These are phyloP conservation scores for Globisporangium cystogenes DNA, from an alignment of 352 stramenopile genomes.

Conservation along the genomic window DNA sequence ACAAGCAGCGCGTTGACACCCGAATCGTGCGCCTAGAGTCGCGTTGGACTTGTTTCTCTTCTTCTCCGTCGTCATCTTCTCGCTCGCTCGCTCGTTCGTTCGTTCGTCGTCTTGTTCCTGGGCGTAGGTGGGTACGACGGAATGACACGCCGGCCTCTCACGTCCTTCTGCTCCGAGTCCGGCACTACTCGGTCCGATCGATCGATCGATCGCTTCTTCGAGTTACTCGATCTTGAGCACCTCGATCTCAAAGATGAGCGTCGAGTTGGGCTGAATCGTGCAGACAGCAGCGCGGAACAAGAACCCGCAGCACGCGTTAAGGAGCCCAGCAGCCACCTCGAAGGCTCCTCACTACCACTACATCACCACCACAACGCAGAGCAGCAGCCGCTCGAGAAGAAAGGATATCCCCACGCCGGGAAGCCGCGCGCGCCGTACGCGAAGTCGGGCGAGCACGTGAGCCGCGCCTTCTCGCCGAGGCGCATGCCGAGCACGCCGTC, in stretches of 20 bases:
- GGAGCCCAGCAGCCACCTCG: not conserved
- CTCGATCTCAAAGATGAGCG: conserved; percentile 92
- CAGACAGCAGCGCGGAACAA: conserved; percentile 12
- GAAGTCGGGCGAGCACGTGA: conserved; percentile 94
- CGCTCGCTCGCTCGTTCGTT: not conserved
- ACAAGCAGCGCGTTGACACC: no score
- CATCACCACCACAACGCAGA: not conserved
- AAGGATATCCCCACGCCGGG: conserved; percentile 90
- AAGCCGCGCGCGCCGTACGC: conserved; percentile 93
- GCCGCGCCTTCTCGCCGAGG: conserved; percentile 86
- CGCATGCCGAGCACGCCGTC: conserved; percentile 86
- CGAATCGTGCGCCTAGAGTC: no score
- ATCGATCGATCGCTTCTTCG: no score
- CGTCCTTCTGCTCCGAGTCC: no score
- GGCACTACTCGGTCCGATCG: no score
- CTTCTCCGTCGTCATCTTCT: not conserved
- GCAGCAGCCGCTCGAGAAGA: conserved; percentile 1
- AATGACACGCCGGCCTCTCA: no score
- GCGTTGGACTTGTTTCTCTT: no score
- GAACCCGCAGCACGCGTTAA: conserved; percentile 1
- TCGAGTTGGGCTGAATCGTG: conserved; percentile 91
- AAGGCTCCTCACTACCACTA: no score
- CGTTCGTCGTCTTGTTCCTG: no score
- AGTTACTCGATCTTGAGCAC: conserved; percentile 81
- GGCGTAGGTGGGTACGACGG: no score